Evolutionary conservation across 2,329 filamentous ascomycete genomes (phyloP), one percentile per base, ranked within the genome.

Genomic region (Cordyceps cateniannulata): DNA sequence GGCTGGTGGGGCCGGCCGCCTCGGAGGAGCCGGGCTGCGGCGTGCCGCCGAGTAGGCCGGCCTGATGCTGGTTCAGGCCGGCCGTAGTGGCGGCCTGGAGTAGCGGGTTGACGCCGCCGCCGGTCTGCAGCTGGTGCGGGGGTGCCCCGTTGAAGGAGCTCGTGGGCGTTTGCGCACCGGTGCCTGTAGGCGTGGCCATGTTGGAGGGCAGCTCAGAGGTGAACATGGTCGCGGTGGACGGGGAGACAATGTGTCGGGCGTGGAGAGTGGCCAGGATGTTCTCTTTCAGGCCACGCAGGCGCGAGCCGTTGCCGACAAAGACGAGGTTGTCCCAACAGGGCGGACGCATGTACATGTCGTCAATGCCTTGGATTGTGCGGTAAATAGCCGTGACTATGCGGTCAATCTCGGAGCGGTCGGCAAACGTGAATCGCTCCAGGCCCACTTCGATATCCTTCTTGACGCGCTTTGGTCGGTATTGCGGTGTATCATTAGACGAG

Each of bases 171-270:
- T 96, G 95, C 18, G 92, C 86, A 38, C 93, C 93, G 1, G 93
- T 98, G 22, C 91, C 93, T 12, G 89, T 83, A 1, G 95, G 95
- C 0, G 95, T 98, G 32, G 90, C 92, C 71, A 97, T 85, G 75
- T 95, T 93, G 9, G 92, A 97, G 8, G 95, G 95, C 42, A 98
- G 86, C 74, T 99, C 95, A 24, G 92, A 96, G 40, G 93, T 96
- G 80, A 98, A 98, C 69, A 98, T 98, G 47, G 93, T 97, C 55
- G 91, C 92, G 1, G 91, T 93, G 29, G 89, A 93, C 0, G 95
- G 95, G 2, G 93, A 96, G 66, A 99, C 87, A 59, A 97, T 83
- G 73, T 96, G 95, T 65, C 93, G 92, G 53, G 87, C 83, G 42
- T 84, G 84, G 40, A 99, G 83, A 0, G 87, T 92, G 67, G 89